These are phyloP conservation scores for Neonectria neomacrospora DNA, from an alignment of 2,329 filamentous ascomycete genomes.

Conservation along the genomic window DNA sequence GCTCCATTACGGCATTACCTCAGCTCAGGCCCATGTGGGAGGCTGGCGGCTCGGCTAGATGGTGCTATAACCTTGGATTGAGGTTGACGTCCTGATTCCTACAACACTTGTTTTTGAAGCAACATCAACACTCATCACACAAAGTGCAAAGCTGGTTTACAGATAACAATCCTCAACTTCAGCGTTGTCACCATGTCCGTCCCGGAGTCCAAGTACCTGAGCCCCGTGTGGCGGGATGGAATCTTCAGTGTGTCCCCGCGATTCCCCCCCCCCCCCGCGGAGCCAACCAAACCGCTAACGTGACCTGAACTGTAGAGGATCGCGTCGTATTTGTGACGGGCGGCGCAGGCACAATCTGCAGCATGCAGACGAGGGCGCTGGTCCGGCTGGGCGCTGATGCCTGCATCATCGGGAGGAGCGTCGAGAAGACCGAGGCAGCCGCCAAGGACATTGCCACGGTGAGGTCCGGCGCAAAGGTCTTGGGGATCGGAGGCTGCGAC, in stretches of 20 bases:
- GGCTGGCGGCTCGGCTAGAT: conserved; percentile 1
- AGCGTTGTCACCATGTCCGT: conserved; percentile 68
- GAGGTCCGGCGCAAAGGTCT: conserved; percentile 81
- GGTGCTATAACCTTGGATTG: not conserved
- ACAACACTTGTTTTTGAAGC: not conserved
- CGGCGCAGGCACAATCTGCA: conserved; percentile 93
- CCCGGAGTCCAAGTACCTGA: conserved; percentile 79
- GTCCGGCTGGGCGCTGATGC: conserved; percentile 93
- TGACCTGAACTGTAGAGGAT: conserved; percentile 65
- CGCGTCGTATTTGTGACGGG: conserved; percentile 97
- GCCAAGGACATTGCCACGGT: conserved; percentile 86
- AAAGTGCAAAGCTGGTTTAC: not conserved
- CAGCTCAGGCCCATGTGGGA: conserved; percentile 10
- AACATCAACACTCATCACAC: not conserved
- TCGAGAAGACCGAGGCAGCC: conserved; percentile 84
- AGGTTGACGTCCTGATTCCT: not conserved
- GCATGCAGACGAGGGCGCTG: conserved; percentile 89
- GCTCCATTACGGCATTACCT: conserved; percentile 7
- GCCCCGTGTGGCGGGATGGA: conserved; percentile 85
- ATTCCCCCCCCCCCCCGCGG: not conserved
- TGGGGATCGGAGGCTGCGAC: conserved; percentile 84
- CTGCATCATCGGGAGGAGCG: conserved; percentile 91
- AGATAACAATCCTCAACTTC: not conserved
- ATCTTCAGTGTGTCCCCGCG: conserved; percentile 75
- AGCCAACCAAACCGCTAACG: conserved; percentile 17